phyloP scores from a whole-genome alignment of 2,329 filamentous ascomycete species.

The Talaromyces sp. region DNA sequence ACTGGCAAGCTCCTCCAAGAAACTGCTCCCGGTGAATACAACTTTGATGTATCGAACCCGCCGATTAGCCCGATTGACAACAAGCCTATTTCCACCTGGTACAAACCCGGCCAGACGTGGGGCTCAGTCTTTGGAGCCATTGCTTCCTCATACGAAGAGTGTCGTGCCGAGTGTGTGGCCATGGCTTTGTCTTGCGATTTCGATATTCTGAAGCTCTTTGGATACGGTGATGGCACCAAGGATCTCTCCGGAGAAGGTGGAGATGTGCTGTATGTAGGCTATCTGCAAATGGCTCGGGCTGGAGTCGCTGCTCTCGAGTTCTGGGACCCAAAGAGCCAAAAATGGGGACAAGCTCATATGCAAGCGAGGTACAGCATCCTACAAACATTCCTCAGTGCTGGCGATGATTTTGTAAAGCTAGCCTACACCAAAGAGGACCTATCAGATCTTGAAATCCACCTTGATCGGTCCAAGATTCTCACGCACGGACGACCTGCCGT shows the following conservation, averaged over 20 bases:
- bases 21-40: slow-evolving; percentile 73
- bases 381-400: slow-evolving; percentile 69
- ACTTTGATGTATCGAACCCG: slow-evolving; percentile 80
- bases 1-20: slow-evolving; percentile 93
- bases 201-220: slow-evolving; percentile 82
- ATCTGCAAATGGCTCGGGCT: slow-evolving; percentile 91
- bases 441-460: slow-evolving; percentile 72
- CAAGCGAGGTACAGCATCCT: slow-evolving; percentile 89
- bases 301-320: slow-evolving; percentile 84
- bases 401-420: slow-evolving; percentile 80
- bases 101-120: slow-evolving; percentile 95
- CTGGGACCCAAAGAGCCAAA: slow-evolving; percentile 86
- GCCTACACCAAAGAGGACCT: slow-evolving; percentile 70
- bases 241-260: slow-evolving; percentile 74
- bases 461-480: slow-evolving; percentile 83
- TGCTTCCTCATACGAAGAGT: slow-evolving; percentile 89
- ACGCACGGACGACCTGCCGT: slow-evolving; percentile 78
- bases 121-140: slow-evolving; percentile 84
- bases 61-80: slow-evolving; percentile 74
- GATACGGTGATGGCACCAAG: slow-evolving; percentile 71
- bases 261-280: slow-evolving; percentile 81
- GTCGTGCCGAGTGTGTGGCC: slow-evolving; percentile 86
- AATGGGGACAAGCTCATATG: slow-evolving; percentile 91
- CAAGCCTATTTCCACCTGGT: slow-evolving; percentile 78
- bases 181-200: slow-evolving; percentile 91